Evolutionary conservation across 225 moss, liverwort and hornwort genomes (phyloP), one percentile per base, ranked within the genome.

Genomic region (Pseudoscleropodium purum): DNA sequence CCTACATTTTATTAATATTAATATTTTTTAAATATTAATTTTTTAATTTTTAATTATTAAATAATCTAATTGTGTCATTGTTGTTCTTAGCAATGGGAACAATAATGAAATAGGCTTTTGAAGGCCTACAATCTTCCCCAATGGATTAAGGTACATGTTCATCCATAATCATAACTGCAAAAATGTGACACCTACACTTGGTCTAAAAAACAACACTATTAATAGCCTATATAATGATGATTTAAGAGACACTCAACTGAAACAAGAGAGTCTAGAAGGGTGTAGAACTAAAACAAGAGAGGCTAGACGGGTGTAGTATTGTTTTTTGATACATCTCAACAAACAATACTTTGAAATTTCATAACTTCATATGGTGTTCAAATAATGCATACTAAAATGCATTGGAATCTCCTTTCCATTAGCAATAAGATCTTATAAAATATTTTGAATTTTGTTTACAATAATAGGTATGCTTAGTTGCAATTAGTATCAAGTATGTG

Each of bases 121-220:
- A n/a, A n/a, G n/a, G n/a, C n/a, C n/a, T n/a, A n/a, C n/a, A n/a
- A n/a, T n/a, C n/a, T n/a, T n/a, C n/a, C n/a, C n/a, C n/a, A n/a
- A n/a, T n/a, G n/a, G 31, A 1, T 31, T 34, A 31, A 21, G 3
- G 6, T 14, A 52, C 5, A 77, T 52, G 7, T 34, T 9, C 31
- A 52, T 0, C 18, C 0, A 8, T 34, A 51, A 21, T 29, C 2
- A 76, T 51, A 1, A 21, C 21, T 51, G 7, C 1, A 1, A 51
- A 75, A 51, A 21, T 51, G 51, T 33, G 1, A 51, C 20, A 12
- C 31, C 34, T 34, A 76, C 19, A 76, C 8, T 34, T 76, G 51
- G 51, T 34, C 34, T 1, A 4, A 13, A 31, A 34, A 36, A 25
- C 3, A 2, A 39, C 8, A 70, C 5, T 25, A 14, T n/a, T n/a